These are phyloP conservation scores for Termitomyces sp. DNA, from an alignment of 768 basidiomycete species.

Conservation along the genomic window DNA sequence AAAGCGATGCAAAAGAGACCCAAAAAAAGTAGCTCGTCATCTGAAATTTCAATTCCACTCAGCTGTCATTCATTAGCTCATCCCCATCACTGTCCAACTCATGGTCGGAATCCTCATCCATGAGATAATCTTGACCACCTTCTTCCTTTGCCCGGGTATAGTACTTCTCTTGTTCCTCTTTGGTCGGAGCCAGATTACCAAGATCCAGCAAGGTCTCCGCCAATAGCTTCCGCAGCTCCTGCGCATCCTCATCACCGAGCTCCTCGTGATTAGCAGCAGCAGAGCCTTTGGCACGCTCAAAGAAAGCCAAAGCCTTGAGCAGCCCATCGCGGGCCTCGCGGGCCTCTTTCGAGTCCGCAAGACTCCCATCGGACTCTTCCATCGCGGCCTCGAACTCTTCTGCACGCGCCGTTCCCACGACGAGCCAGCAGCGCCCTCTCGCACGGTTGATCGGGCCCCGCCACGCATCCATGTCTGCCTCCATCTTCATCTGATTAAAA, in stretches of 20 bases:
- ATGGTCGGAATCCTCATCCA: constrained; percentile 18
- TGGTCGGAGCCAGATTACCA: constrained; percentile 53
- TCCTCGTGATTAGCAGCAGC: constrained; percentile 15
- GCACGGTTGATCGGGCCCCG: constrained; percentile 39
- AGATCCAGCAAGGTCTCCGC: constrained; percentile 57
- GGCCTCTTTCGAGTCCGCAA: constrained; percentile 45
- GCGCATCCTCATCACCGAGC: constrained; percentile 14
- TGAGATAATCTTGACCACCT: constrained; percentile 35
- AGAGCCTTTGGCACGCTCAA: constrained; percentile 35
- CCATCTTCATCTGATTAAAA: constrained; percentile 62
- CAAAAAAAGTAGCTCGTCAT: neutral
- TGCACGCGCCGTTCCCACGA: constrained; percentile 49
- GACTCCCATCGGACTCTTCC: constrained; percentile 36
- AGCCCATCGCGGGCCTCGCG: constrained; percentile 53
- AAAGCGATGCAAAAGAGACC: neutral
- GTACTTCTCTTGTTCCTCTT: constrained; percentile 43
- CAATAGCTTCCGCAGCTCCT: constrained; percentile 33
- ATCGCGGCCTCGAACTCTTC: constrained; percentile 55
- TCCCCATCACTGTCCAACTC: constrained; percentile 18
- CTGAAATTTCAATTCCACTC: neutral
- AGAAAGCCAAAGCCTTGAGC: constrained; percentile 37
- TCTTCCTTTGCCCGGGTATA: constrained; percentile 49
- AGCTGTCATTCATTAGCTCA: constrained; percentile 15
- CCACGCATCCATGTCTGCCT: constrained; percentile 51
- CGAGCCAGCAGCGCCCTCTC: constrained; percentile 52